Evolutionary conservation across 192 early-diverging fungal genomes (phyloP).

Genomic region (Coemansia sp.): DNA sequence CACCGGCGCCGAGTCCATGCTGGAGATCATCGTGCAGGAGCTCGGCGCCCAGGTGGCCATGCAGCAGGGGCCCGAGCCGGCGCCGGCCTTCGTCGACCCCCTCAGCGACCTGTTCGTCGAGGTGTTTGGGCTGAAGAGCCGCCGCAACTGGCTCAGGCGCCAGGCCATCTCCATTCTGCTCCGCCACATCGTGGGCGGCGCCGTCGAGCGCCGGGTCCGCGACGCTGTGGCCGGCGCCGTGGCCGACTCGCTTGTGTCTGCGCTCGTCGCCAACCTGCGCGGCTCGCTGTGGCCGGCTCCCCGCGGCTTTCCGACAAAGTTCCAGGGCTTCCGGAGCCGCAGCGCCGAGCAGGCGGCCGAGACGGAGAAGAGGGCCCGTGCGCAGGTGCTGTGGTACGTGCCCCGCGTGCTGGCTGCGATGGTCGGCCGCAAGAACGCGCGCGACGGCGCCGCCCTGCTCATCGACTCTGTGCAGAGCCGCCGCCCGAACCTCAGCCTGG

Average conservation of each 20-base stretch:
- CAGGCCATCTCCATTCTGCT: constrained; percentile 83
- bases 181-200: constrained; percentile 83
- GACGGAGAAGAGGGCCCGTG: constrained; percentile 49
- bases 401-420: constrained; percentile 71
- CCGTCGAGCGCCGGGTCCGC: constrained; percentile 72
- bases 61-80: constrained; percentile 34
- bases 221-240: background rate
- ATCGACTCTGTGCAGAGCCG: constrained; percentile 73
- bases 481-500: constrained; percentile 76
- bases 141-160: constrained; percentile 83
- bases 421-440: constrained; percentile 81
- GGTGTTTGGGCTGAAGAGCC: constrained; percentile 87
- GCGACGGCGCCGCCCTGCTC: constrained; percentile 67
- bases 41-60: constrained; percentile 63
- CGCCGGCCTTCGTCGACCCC: constrained; percentile 63
- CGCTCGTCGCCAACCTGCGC: constrained; percentile 27
- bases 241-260: constrained; percentile 19
- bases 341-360: constrained; percentile 8
- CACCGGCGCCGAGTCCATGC: constrained; percentile 64
- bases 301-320: background rate
- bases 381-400: constrained; percentile 60
- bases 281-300: constrained; percentile 41
- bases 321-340: constrained; percentile 10
- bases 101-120: constrained; percentile 84
- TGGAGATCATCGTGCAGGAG: constrained; percentile 68